Base-by-base conservation (phyloP, 495 filamentous ascomycete species). In the Penicillium flavigenum region DNA sequence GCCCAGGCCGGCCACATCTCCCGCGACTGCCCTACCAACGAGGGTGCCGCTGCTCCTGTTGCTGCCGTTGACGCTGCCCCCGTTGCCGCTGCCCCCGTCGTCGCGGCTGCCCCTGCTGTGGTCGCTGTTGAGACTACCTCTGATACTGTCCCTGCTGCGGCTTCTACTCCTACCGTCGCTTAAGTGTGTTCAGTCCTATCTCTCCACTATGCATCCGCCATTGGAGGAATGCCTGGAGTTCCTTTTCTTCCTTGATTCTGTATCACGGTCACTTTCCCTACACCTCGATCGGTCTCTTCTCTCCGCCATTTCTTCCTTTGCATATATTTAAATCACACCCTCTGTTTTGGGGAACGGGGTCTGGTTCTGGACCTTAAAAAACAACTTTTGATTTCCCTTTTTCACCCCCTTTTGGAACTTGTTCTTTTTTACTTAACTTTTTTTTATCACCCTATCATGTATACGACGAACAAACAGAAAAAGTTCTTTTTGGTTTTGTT, bases 1-100 rank as follows among this genome's bases (percentile, higher is more conserved):
- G 89, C 92, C 55, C 87, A 96, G 77, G 83, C 89, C 44, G 94
- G 95, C 22, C 95, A 99, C 77, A 99, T 98, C 72, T 95, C 90
- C 46, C 88, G 92, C 49, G 93, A 98, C 54, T 98, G 93, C 79
- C 85, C 91, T 24, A 75, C 71, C 61, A 75, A 74, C 63, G 83
- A 92, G 71, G 75, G 78, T 54, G 80, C 82, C 56, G 52, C 63
- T 43, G 59, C 69, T 51, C 45, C 64, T 8, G 57, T 43, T 29
- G 49, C 57, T 14, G 42, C 45, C 45, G 49, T 29, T 26, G 41
- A 39, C 9, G 52, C 38, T 47, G 38, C 26, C 20, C 45, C 42
- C 19, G 72, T 76, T 57, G 80, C 82, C 49, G 47, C 63, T 43
- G 58, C 63, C 44, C 43, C 62, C 27, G 52, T 61, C 56, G 63